A percentile compares a stretch with the other conserved stretches of the same genome.
Evolutionary conservation across 2,329 filamentous ascomycete genomes (phyloP).

Genomic region (Diaporthe capsici): DNA sequence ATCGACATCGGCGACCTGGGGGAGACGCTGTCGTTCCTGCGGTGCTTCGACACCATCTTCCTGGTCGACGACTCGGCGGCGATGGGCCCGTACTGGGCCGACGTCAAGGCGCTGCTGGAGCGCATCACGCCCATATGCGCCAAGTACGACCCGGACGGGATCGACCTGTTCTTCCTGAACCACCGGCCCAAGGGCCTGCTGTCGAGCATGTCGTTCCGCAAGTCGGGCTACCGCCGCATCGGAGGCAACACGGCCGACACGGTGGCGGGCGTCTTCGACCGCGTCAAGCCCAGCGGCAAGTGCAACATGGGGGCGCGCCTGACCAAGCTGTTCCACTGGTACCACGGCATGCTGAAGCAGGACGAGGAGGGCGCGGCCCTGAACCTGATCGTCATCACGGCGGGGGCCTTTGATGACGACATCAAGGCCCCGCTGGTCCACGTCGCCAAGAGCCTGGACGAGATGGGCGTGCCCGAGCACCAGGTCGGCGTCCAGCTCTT

Average conservation of each 20-base stretch:
- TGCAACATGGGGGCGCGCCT: slow-evolving; percentile 49
- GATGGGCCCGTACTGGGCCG: slow-evolving; percentile 41
- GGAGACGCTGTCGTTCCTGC: slow-evolving; percentile 42
- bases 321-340: slow-evolving; percentile 47
- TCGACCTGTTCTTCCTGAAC: slow-evolving; percentile 43
- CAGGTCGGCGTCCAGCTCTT: slow-evolving; percentile 46
- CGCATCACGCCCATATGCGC: slow-evolving; percentile 42
- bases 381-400: slow-evolving; percentile 50
- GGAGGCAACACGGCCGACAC: slow-evolving; percentile 47
- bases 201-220: slow-evolving; percentile 42
- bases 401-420: slow-evolving; percentile 44
- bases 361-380: slow-evolving; percentile 48
- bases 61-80: slow-evolving; percentile 42
- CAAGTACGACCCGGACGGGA: slow-evolving; percentile 42
- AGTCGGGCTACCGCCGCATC: slow-evolving; percentile 44
- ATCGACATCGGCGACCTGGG: slow-evolving; percentile 41
- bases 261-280: slow-evolving; percentile 46
- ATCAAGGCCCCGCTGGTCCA: slow-evolving; percentile 42
- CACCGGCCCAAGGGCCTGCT: slow-evolving; percentile 42
- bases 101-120: slow-evolving; percentile 41
- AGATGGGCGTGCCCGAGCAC: slow-evolving; percentile 43
- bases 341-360: slow-evolving; percentile 47
- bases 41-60: slow-evolving; percentile 43
- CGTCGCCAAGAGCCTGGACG: slow-evolving; percentile 43
- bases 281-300: slow-evolving; percentile 47